These are phyloP conservation scores for Stentor roeselii DNA, from an alignment of 73 alveolate genomes.

Conservation along the genomic window DNA sequence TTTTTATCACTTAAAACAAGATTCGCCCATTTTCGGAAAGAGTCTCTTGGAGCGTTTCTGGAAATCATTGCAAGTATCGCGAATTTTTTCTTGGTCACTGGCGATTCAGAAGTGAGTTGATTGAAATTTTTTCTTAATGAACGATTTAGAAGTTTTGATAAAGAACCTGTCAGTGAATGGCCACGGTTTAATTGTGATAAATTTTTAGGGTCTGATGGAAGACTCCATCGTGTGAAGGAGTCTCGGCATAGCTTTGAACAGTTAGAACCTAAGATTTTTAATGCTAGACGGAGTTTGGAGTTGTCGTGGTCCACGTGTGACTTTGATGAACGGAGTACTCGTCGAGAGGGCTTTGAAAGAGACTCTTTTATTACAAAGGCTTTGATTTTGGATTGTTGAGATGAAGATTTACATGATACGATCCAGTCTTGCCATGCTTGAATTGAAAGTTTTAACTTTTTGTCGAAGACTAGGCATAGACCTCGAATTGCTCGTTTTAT, in stretches of 20 bases:
- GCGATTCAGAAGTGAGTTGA: too few relatives aligned
- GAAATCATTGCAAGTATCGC: too few relatives aligned
- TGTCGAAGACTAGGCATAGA: neutral
- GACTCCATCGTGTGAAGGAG: neutral
- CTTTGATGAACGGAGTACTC: neutral
- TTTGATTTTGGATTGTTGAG: neutral
- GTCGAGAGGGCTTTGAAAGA: neutral
- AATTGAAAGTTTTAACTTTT: neutral
- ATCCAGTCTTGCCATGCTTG: neutral
- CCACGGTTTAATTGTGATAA: neutral
- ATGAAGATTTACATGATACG: neutral
- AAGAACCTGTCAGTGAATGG: neutral
- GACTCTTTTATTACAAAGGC: neutral
- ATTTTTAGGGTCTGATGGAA: neutral
- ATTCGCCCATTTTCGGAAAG: too few relatives aligned
- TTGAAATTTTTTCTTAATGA: too few relatives aligned
- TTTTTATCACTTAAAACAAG: too few relatives aligned
- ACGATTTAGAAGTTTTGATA: neutral
- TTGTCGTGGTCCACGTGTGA: neutral
- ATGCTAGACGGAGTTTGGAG: slow-evolving; percentile 4
- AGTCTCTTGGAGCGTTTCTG: too few relatives aligned
- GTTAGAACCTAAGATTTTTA: neutral
- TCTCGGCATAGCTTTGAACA: neutral
- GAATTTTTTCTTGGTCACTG: too few relatives aligned
- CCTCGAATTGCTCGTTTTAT: neutral